Evolutionary conservation across 2,329 filamentous ascomycete genomes (phyloP).

Genomic region (Colletotrichum cordylinicola): DNA sequence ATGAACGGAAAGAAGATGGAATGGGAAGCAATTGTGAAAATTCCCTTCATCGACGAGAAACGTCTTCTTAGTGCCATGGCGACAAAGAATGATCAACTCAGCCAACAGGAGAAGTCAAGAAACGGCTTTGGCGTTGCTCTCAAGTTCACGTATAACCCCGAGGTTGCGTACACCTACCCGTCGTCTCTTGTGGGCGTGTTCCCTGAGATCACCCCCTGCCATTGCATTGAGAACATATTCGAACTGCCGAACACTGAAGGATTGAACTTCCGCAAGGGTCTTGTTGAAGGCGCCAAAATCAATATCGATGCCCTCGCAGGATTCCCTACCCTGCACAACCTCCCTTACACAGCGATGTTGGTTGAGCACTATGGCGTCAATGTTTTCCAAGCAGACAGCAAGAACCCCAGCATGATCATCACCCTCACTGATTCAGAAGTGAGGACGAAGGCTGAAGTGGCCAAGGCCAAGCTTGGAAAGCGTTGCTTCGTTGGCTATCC

Average conservation of each 20-base stretch:
- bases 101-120: slow-evolving; percentile 77
- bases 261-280: slow-evolving; percentile 80
- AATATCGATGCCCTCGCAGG: slow-evolving; percentile 86
- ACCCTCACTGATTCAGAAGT: slow-evolving; percentile 79
- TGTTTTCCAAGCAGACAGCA: slow-evolving; percentile 94
- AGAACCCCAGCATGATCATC: slow-evolving; percentile 95
- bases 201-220: slow-evolving; percentile 85
- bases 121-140: slow-evolving; percentile 92
- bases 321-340: slow-evolving; percentile 87
- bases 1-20: slow-evolving; percentile 99
- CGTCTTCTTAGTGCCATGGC: slow-evolving; percentile 86
- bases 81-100: slow-evolving; percentile 80
- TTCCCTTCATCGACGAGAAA: slow-evolving; percentile 96
- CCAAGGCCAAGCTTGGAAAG: slow-evolving; percentile 81
- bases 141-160: slow-evolving; percentile 87
- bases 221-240: slow-evolving; percentile 94
- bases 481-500: slow-evolving; percentile 92
- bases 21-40: slow-evolving; percentile 99
- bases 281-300: slow-evolving; percentile 84
- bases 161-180: slow-evolving; percentile 81
- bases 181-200: slow-evolving; percentile 91
- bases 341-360: slow-evolving; percentile 82
- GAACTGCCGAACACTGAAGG: slow-evolving; percentile 93
- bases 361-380: slow-evolving; percentile 80
- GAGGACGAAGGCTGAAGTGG: slow-evolving; percentile 72